Evolutionary conservation across 129 eudicot species (phyloP).

Genomic region (Artemisia argyi): DNA sequence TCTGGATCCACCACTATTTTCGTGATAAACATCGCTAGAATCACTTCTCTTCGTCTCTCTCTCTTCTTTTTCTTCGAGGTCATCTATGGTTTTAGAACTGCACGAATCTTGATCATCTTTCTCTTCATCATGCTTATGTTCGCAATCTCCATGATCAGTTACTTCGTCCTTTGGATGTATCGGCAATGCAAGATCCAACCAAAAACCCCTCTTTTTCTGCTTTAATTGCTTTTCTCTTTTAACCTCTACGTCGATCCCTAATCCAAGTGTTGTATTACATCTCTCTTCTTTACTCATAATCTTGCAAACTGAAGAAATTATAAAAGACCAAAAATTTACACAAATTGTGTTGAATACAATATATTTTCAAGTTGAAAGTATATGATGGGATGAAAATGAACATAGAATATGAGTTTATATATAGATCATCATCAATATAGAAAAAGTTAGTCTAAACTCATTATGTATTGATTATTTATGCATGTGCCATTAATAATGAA

Average conservation of each 20-base stretch:
- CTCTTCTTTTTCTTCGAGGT: constrained; percentile 29
- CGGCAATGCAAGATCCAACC: constrained; percentile 56
- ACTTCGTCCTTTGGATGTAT: constrained; percentile 29
- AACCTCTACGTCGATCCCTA: constrained; percentile 28
- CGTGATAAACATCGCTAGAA: constrained; percentile 21
- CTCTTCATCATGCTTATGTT: constrained; percentile 15
- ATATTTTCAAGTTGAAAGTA: background rate
- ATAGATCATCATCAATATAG: background rate
- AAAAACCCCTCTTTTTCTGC: constrained; percentile 33
- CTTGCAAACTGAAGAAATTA: background rate
- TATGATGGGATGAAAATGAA: constrained; percentile 18
- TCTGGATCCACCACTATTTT: constrained; percentile 35
- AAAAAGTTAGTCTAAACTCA: constrained; percentile 28
- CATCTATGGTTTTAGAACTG: constrained; percentile 30
- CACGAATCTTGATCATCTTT: constrained; percentile 34
- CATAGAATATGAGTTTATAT: constrained; percentile 25
- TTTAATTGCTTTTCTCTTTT: constrained; percentile 25
- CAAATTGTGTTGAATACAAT: no score
- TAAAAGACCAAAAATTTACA: no score
- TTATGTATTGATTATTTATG: constrained; percentile 43
- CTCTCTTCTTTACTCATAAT: constrained; percentile 39
- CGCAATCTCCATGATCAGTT: constrained; percentile 4
- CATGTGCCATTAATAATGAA: constrained; percentile 28
- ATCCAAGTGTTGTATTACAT: constrained; percentile 49
- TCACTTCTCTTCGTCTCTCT: constrained; percentile 14